Evolutionary conservation across 768 basidiomycete genomes (phyloP).

Genomic region (Leucosporidium scottii): DNA sequence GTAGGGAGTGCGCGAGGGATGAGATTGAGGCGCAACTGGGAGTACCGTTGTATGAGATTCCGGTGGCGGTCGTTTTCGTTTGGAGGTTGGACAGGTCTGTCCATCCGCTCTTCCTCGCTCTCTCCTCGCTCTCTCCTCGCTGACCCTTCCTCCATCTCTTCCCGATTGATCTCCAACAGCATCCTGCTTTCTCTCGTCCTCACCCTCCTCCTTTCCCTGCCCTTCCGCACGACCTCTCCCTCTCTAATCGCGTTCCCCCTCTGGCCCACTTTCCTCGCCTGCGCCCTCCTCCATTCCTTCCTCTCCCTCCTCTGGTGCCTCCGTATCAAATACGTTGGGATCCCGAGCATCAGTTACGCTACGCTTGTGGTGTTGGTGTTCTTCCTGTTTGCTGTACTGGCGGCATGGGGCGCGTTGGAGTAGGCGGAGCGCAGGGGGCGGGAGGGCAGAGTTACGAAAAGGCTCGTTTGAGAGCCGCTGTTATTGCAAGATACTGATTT

Average conservation of each 20-base stretch:
- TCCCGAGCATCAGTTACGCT: slow-evolving; percentile 28
- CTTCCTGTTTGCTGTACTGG: slow-evolving; percentile 9
- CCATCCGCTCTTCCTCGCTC: background rate
- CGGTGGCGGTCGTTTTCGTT: slow-evolving; percentile 29
- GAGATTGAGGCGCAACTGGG: slow-evolving; percentile 34
- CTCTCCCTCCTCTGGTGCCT: slow-evolving; percentile 24
- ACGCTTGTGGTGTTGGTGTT: slow-evolving; percentile 11
- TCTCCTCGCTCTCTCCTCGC: background rate
- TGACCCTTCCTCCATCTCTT: background rate
- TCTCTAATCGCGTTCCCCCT: slow-evolving; percentile 29
- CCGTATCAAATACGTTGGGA: slow-evolving; percentile 15
- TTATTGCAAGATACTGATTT: too few relatives aligned
- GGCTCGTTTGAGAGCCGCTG: too few relatives aligned
- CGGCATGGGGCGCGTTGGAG: slow-evolving; percentile 27
- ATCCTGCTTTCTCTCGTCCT: slow-evolving; percentile 33
- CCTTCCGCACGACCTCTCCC: slow-evolving; percentile 34
- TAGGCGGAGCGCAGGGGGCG: slow-evolving; percentile 3
- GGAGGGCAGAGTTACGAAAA: too few relatives aligned
- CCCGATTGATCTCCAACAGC: too few relatives aligned
- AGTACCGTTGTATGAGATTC: slow-evolving; percentile 32
- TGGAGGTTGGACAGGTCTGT: slow-evolving; percentile 35
- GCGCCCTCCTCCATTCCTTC: slow-evolving; percentile 17
- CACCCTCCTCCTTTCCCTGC: slow-evolving; percentile 35
- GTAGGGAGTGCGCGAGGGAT: slow-evolving; percentile 23
- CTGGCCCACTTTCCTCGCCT: slow-evolving; percentile 23